Conservation (phyloP, 2,329 filamentous ascomycete genomes). For the Fusarium torreyae region DNA sequence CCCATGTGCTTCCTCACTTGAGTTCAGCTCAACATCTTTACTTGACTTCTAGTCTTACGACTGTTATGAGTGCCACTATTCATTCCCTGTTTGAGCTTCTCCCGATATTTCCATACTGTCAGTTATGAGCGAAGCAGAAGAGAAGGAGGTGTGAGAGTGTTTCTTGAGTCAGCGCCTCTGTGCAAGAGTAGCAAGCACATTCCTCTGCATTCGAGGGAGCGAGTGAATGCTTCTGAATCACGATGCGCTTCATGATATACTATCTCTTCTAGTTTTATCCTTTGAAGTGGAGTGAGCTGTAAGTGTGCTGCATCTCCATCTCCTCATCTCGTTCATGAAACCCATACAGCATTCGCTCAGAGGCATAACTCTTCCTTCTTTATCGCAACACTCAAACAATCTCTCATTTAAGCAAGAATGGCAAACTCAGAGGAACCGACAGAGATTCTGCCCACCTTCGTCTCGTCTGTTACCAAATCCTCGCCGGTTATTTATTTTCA, state of each 20-base stretch:
- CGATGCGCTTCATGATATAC: neutral
- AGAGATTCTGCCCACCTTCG: constrained; percentile 39
- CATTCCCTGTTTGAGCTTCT: neutral
- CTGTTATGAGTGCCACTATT: neutral
- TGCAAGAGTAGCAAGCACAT: no score
- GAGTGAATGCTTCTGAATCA: constrained; percentile 10
- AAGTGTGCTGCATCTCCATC: constrained; percentile 5
- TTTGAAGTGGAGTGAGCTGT: constrained; percentile 2
- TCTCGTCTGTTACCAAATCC: constrained; percentile 37
- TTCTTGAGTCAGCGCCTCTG: neutral
- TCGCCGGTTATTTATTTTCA: constrained; percentile 51
- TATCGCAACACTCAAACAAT: neutral
- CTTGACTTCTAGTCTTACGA: neutral
- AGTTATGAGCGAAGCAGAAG: constrained; percentile 6
- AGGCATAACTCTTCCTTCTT: constrained; percentile 7
- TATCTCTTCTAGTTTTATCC: neutral
- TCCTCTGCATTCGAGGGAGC: neutral
- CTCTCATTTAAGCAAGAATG: constrained; percentile 6
- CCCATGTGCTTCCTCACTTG: neutral
- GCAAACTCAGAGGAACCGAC: constrained; percentile 21
- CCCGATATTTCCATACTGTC: neutral
- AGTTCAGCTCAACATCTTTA: neutral
- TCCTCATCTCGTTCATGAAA: constrained; percentile 4
- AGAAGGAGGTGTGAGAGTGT: neutral
- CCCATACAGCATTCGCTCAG: constrained; percentile 8